phyloP scores from a whole-genome alignment of 805 yeast genomes.

The Sungouiozyma ichnusensis region DNA sequence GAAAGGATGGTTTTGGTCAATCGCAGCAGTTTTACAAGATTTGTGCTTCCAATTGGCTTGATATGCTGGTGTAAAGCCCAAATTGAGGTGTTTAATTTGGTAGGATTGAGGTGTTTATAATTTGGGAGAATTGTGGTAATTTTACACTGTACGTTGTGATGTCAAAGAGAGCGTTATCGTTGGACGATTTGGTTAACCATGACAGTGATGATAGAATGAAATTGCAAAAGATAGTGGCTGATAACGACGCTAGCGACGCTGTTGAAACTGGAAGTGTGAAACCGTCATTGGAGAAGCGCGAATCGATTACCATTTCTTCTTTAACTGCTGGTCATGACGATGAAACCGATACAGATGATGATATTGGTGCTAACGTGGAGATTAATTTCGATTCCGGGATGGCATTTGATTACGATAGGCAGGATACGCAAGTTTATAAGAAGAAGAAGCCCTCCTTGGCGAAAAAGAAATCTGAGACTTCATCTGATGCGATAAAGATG shows the following conservation, averaged over 20 bases:
- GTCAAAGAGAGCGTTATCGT: constrained; percentile 25
- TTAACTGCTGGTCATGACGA: constrained; percentile 11
- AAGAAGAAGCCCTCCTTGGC: constrained; percentile 2
- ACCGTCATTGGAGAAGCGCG: neutral
- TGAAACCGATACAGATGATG: constrained; percentile 29
- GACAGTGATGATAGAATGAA: constrained; percentile 20
- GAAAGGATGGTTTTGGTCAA: too few relatives aligned
- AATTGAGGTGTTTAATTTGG: too few relatives aligned
- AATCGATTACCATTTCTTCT: neutral
- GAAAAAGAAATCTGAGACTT: constrained; percentile 1
- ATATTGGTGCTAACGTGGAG: constrained; percentile 17
- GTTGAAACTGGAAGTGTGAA: neutral
- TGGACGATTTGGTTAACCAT: constrained; percentile 29
- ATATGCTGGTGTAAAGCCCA: too few relatives aligned
- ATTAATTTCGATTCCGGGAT: constrained; percentile 23
- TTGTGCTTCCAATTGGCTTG: too few relatives aligned
- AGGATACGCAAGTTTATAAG: constrained; percentile 15
- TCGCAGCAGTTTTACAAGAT: too few relatives aligned
- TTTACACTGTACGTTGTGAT: too few relatives aligned
- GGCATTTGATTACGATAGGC: constrained; percentile 27
- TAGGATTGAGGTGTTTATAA: too few relatives aligned
- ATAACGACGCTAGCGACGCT: constrained; percentile 1
- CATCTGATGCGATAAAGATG: neutral
- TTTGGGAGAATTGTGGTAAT: too few relatives aligned
- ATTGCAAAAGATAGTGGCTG: constrained; percentile 9